phyloP scores from a whole-genome alignment of 176 grass and related monocot genomes.

The Carex cristatella region DNA sequence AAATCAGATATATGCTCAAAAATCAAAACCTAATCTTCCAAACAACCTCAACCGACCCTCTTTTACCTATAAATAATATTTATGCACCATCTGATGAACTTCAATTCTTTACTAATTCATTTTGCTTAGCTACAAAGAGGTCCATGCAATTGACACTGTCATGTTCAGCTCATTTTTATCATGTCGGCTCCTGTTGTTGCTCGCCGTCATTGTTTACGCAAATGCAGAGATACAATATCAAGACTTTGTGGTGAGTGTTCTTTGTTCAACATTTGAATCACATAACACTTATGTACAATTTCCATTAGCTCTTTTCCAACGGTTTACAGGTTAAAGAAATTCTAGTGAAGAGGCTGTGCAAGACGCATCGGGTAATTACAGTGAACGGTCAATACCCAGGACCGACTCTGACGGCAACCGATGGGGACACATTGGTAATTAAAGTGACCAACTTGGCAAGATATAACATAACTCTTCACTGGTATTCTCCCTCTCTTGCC shows the following conservation, averaged over 20 bases:
- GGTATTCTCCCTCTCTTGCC: conserved; percentile 26
- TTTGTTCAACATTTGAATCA: background rate
- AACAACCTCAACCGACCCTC: conserved; percentile 50
- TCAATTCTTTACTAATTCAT: conserved; percentile 1
- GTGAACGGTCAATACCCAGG: conserved; percentile 48
- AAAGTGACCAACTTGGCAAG: conserved; percentile 61
- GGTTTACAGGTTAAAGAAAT: conserved; percentile 53
- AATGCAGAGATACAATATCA: conserved; percentile 69
- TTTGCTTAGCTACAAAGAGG: background rate
- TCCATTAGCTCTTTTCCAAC: background rate
- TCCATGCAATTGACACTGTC: background rate
- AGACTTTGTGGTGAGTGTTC: conserved; percentile 57
- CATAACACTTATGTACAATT: background rate
- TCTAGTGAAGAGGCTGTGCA: conserved; percentile 83
- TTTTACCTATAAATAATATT: conserved; percentile 18
- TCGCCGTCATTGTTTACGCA: conserved; percentile 23
- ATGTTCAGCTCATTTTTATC: conserved; percentile 26
- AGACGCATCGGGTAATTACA: conserved; percentile 52
- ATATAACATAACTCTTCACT: conserved; percentile 94
- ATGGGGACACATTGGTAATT: conserved; percentile 73
- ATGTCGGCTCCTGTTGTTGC: conserved; percentile 30
- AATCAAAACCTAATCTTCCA: conserved; percentile 73
- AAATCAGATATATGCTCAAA: conserved; percentile 1
- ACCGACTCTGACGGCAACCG: conserved; percentile 51
- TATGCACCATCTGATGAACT: background rate